Evolutionary conservation across 1,284 basidiomycete genomes (phyloP).

Genomic region (Microstroma glucosiphilum): DNA sequence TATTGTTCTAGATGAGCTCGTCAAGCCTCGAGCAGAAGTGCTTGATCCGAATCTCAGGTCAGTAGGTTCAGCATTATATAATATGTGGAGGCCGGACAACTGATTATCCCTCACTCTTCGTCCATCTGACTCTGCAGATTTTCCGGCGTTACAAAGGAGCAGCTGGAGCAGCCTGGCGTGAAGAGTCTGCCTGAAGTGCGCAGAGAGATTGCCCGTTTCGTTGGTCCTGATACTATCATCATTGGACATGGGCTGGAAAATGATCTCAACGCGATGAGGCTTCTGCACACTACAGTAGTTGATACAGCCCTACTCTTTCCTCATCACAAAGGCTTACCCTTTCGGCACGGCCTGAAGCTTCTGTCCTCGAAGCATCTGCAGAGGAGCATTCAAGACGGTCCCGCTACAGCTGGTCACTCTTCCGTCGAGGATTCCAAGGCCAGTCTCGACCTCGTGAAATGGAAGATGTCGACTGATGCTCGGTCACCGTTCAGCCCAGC

Average conservation of each 20-base stretch:
- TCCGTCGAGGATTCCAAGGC: slow-evolving; percentile 41
- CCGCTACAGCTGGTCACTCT: slow-evolving; percentile 34
- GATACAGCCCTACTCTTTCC: slow-evolving; percentile 43
- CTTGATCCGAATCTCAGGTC: slow-evolving; percentile 41
- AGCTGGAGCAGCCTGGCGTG: slow-evolving; percentile 27
- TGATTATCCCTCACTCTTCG: no score
- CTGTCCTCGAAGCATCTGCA: slow-evolving; percentile 34
- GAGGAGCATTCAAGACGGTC: slow-evolving; percentile 39
- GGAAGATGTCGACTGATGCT: slow-evolving; percentile 25
- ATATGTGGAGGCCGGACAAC: no score
- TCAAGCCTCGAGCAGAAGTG: slow-evolving; percentile 27
- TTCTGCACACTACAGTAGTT: slow-evolving; percentile 37
- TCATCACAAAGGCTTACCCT: slow-evolving; percentile 42
- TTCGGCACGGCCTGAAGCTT: slow-evolving; percentile 36
- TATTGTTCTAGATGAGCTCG: slow-evolving; percentile 36
- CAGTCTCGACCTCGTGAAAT: slow-evolving; percentile 35
- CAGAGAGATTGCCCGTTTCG: slow-evolving; percentile 27
- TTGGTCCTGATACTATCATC: slow-evolving; percentile 36
- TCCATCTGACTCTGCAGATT: slow-evolving; percentile 14
- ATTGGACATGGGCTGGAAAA: slow-evolving; percentile 48
- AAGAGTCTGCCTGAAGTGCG: slow-evolving; percentile 28
- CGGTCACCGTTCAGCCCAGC: background rate
- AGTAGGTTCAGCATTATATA: background rate
- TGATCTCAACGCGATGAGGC: slow-evolving; percentile 38
- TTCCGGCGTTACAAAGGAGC: slow-evolving; percentile 37